Conservation (phyloP, 2,329 filamentous ascomycete genomes). For the Immersiporthe knoxdaviesiana region DNA sequence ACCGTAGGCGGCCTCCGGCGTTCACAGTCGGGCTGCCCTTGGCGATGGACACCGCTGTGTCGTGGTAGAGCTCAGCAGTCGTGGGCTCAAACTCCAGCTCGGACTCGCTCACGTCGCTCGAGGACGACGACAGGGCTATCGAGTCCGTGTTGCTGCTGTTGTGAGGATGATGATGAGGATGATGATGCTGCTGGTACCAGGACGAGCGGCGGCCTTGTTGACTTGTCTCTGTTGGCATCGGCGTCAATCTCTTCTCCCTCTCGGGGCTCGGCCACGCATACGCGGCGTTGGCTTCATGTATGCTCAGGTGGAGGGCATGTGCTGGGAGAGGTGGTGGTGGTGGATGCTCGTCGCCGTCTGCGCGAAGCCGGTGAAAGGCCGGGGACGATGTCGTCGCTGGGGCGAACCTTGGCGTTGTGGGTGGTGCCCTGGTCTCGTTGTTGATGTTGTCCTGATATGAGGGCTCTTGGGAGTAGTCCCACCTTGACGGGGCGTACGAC, state of each 20-base stretch:
- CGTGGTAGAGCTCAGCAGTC: conserved; percentile 17
- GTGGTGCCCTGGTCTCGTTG: conserved; percentile 11
- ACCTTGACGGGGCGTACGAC: conserved; percentile 28
- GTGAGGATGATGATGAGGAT: not conserved
- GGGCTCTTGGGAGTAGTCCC: not conserved
- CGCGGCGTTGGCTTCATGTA: not conserved
- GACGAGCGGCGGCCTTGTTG: not conserved
- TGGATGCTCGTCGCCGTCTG: not conserved
- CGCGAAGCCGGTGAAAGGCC: not conserved
- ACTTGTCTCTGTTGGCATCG: not conserved
- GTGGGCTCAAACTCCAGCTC: conserved; percentile 20
- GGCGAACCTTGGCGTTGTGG: conserved; percentile 8
- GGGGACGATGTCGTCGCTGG: not conserved
- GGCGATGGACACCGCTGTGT: conserved; percentile 14
- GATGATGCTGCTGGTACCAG: not conserved
- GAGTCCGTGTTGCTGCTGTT: not conserved
- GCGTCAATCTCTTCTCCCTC: not conserved
- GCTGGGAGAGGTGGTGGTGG: not conserved
- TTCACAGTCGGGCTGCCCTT: conserved; percentile 8
- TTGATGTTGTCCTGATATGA: conserved; percentile 16
- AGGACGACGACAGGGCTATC: conserved; percentile 4
- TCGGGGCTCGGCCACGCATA: not conserved
- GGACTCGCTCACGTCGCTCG: not conserved
- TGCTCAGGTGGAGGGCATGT: conserved; percentile 7
- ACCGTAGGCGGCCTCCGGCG: not conserved